Base-by-base conservation (phyloP, 176 grass and related monocot genomes). In the sorghum (Sorghum bicolor) region DNA sequence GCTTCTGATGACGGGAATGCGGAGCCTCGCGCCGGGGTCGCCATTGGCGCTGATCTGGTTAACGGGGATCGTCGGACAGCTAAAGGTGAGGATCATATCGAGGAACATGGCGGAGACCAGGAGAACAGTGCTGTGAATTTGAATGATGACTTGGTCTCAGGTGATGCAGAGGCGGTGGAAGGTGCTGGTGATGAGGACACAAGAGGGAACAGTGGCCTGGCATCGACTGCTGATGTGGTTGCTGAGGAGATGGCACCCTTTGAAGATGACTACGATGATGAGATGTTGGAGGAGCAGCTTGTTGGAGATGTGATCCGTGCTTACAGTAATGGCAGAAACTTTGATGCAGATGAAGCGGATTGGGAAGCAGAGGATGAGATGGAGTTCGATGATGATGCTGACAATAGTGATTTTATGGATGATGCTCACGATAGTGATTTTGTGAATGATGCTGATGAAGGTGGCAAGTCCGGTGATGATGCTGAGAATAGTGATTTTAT, bases 241-340 rank as follows among this genome's bases (percentile, higher is more conserved):
- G 33, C 14, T 12, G 64, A 86, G 33, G 77, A 82, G 45, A 25
- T 63, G 29, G 40, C 71, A 1, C 16, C 84, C 10, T 87, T 63
- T 87, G 83, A 92, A 53, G 85, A 88, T 69, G 83, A 82, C 16
- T 75, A 73, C 14, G 82, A 87, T 4, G 71, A 84, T 4, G 88
- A 93, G 61, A 31, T 85, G 32, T 32, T 80, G 87, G 87, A 87
- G 72, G 85, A 88, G 66, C 71, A 86, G 71, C 87, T 88, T 47
- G 81, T 87, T 7, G 78, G 67, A 26, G 88, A 92, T 70, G 72
- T 89, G 8, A 85, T 94, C 25, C 89, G 83, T 55, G 58, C 85
- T 40, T 86, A 88, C 61, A 80, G 87, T 73, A 89, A 85, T 64
- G 92, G 85, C 75, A 90, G 67, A 71, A 78, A 87, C 29, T 53